These are phyloP conservation scores for Ogataea methylovora DNA, from an alignment of 805 yeast genomes.

Conservation along the genomic window DNA sequence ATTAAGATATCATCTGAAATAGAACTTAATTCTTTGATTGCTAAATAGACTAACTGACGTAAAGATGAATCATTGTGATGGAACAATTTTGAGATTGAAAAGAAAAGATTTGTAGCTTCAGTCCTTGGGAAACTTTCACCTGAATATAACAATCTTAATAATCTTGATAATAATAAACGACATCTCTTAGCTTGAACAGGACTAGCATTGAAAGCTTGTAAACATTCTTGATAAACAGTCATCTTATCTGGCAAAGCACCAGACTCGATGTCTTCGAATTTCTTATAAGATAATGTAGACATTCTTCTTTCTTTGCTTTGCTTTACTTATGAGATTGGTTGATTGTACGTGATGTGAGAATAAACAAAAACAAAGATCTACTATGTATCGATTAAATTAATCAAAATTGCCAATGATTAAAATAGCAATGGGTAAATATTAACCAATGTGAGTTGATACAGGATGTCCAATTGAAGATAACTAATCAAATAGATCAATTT, in stretches of 20 bases:
- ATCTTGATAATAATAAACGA: conserved; percentile 72
- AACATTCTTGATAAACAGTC: conserved; percentile 95
- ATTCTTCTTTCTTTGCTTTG: conserved; percentile 25
- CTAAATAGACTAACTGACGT: conserved; percentile 89
- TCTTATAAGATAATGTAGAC: conserved; percentile 82
- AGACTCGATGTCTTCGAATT: conserved; percentile 68
- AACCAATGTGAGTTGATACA: no score
- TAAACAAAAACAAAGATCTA: not conserved
- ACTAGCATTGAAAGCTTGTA: conserved; percentile 84
- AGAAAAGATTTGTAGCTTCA: conserved; percentile 89
- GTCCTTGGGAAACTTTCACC: conserved; percentile 84
- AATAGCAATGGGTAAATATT: no score
- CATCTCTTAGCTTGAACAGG: conserved; percentile 86
- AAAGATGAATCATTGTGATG: conserved; percentile 84
- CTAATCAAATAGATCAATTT: no score
- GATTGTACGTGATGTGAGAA: not conserved
- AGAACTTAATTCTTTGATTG: conserved; percentile 83
- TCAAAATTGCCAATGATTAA: no score
- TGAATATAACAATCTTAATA: conserved; percentile 71
- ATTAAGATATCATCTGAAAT: conserved; percentile 88
- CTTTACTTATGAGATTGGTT: no score
- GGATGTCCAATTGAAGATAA: no score
- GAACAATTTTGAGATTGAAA: conserved; percentile 88
- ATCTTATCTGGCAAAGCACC: conserved; percentile 81
- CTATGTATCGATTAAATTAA: no score